Evolutionary conservation across 352 stramenopile genomes (phyloP).

Genomic region (Phytopythium delawarense): DNA sequence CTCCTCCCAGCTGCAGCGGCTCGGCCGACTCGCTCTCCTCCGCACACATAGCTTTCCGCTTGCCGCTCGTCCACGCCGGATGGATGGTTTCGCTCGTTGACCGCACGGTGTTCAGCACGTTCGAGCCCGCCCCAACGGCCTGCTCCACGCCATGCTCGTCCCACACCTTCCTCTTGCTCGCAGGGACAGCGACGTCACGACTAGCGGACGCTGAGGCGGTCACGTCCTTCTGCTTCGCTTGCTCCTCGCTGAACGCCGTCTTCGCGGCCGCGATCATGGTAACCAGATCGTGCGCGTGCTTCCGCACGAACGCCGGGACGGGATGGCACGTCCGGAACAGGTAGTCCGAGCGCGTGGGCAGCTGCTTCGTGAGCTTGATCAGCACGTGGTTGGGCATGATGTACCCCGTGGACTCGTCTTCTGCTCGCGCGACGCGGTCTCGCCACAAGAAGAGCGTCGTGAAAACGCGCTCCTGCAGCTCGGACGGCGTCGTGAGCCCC

Average conservation of each 20-base stretch:
- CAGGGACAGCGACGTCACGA: not conserved
- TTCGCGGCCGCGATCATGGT: constrained; percentile 60
- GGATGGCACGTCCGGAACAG: constrained; percentile 76
- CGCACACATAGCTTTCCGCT: constrained; percentile 41
- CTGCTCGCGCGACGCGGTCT: constrained; percentile 56
- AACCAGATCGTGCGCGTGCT: constrained; percentile 70
- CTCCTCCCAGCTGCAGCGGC: constrained; percentile 4
- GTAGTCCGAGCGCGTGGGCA: constrained; percentile 63
- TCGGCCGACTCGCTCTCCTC: constrained; percentile 7
- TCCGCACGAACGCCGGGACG: constrained; percentile 71
- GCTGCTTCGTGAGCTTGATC: constrained; percentile 75
- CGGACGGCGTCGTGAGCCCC: constrained; percentile 47
- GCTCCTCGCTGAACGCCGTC: constrained; percentile 29
- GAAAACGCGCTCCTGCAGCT: constrained; percentile 71
- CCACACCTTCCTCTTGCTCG: constrained; percentile 29
- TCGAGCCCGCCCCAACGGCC: constrained; percentile 10
- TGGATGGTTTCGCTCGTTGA: constrained; percentile 42
- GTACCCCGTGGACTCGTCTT: constrained; percentile 77
- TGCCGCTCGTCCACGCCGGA: constrained; percentile 48
- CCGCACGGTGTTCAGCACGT: not conserved
- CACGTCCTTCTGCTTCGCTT: constrained; percentile 14
- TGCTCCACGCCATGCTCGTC: constrained; percentile 27
- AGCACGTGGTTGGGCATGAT: constrained; percentile 83
- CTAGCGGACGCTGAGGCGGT: constrained; percentile 1
- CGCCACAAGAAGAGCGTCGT: constrained; percentile 70